Conservation (phyloP, 2,329 filamentous ascomycete species). For the Scolecobasidium constrictum region DNA sequence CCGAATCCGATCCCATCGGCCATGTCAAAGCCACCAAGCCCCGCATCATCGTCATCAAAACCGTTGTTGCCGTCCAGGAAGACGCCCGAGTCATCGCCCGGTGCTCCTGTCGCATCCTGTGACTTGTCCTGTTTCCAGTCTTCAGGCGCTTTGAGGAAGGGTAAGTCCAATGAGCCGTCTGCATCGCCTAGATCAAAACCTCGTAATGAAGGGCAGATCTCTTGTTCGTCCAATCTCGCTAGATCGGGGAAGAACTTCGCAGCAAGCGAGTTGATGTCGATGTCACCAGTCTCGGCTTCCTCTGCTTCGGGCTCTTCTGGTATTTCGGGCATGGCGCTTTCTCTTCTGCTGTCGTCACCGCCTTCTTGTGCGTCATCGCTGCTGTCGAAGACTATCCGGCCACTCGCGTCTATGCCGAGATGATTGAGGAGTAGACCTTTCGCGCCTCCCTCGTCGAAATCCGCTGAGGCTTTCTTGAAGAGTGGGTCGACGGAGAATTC, state of each 20-base stretch:
- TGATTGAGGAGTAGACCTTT: conserved; percentile 94
- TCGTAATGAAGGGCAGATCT: conserved; percentile 91
- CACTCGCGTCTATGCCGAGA: conserved; percentile 84
- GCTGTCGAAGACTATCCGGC: conserved; percentile 95
- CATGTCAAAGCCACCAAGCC: conserved; percentile 51
- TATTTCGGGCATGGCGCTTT: conserved; percentile 34
- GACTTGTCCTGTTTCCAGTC: conserved; percentile 68
- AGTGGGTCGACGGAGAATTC: conserved; percentile 94
- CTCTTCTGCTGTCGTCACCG: conserved; percentile 31
- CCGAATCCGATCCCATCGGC: conserved; percentile 71
- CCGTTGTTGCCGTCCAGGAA: conserved; percentile 84
- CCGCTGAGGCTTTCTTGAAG: conserved; percentile 98
- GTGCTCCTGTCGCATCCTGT: conserved; percentile 41
- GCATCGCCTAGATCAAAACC: conserved; percentile 84
- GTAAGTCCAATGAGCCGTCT: conserved; percentile 75
- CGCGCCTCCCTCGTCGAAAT: conserved; percentile 95
- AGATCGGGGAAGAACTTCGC: conserved; percentile 81
- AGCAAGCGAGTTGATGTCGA: conserved; percentile 67
- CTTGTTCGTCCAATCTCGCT: conserved; percentile 64
- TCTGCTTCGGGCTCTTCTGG: conserved; percentile 26
- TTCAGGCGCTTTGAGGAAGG: conserved; percentile 80
- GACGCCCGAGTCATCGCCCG: conserved; percentile 59
- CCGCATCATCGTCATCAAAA: conserved; percentile 66
- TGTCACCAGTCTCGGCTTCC: conserved; percentile 49
- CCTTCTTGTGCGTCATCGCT: conserved; percentile 68